phyloP scores from a whole-genome alignment of 2,329 filamentous ascomycete genomes.

The Cercospora canescens region DNA sequence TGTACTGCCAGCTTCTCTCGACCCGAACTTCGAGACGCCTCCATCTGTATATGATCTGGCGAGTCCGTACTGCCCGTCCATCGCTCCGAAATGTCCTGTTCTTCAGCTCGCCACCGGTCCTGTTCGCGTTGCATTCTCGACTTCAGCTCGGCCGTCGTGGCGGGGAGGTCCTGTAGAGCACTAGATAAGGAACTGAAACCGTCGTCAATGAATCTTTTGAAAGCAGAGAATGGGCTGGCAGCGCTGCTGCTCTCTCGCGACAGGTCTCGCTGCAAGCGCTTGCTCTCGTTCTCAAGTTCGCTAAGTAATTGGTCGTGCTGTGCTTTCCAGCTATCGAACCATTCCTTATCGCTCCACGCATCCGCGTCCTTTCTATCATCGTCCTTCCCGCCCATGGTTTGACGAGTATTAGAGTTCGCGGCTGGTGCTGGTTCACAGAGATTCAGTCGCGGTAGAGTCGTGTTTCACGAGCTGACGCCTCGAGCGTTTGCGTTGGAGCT shows the following conservation, averaged over 20 bases:
- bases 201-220: slow-evolving; percentile 62
- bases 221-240: slow-evolving; percentile 57
- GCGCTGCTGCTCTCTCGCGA: not conserved
- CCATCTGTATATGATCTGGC: slow-evolving; percentile 26
- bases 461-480: slow-evolving; percentile 1
- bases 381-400: slow-evolving; percentile 17
- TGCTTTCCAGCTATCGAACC: slow-evolving; percentile 12
- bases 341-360: slow-evolving; percentile 12
- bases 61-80: slow-evolving; percentile 30
- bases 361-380: slow-evolving; percentile 12
- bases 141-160: slow-evolving; percentile 42
- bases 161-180: slow-evolving; percentile 51
- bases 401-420: not conserved
- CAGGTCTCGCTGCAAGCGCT: slow-evolving; percentile 10
- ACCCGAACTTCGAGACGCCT: slow-evolving; percentile 16
- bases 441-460: not conserved
- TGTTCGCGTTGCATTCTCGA: slow-evolving; percentile 28
- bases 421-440: not conserved
- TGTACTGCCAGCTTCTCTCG: slow-evolving; percentile 22
- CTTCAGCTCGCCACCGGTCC: slow-evolving; percentile 23
- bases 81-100: slow-evolving; percentile 28
- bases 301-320: slow-evolving; percentile 18
- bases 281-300: slow-evolving; percentile 14
- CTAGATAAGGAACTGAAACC: slow-evolving; percentile 53
- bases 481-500: not conserved